Evolutionary conservation across 2,329 filamentous ascomycete species (phyloP).

Genomic region (Fusarium penzigii): DNA sequence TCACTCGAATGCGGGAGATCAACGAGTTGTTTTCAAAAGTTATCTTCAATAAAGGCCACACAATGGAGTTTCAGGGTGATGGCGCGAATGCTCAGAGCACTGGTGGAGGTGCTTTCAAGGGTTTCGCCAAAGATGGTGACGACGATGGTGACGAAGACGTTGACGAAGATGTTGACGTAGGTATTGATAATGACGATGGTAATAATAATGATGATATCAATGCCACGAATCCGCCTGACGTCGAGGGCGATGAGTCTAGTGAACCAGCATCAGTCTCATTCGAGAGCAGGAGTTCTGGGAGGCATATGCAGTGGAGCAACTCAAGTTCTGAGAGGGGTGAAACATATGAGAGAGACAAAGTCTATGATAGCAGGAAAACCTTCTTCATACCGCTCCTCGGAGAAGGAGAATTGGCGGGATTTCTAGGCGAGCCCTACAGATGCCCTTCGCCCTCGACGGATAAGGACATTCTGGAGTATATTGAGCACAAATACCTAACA

Average conservation of each 20-base stretch:
- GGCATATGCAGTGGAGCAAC: too few species aligned
- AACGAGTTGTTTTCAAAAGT: constrained; percentile 37
- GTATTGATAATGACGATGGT: too few species aligned
- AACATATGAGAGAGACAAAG: background rate
- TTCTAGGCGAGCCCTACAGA: background rate
- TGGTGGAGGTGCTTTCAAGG: background rate
- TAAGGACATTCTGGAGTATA: constrained; percentile 37
- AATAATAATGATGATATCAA: too few species aligned
- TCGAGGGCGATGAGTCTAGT: too few species aligned
- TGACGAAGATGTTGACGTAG: background rate
- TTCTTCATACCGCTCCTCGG: background rate
- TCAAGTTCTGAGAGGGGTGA: background rate
- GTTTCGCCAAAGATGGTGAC: background rate
- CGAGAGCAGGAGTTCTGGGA: too few species aligned
- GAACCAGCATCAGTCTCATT: too few species aligned
- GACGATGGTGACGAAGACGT: background rate
- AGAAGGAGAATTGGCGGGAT: background rate
- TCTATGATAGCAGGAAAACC: background rate
- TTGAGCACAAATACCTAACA: constrained; percentile 39
- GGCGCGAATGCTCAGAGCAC: too few species aligned
- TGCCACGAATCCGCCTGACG: too few species aligned
- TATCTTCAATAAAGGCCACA: constrained; percentile 29
- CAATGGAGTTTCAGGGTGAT: constrained; percentile 5
- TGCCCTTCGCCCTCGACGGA: constrained; percentile 8
- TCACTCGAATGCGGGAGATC: constrained; percentile 39